Base-by-base conservation (phyloP, 345 rosid species). In the Melaleuca quinquenervia region DNA sequence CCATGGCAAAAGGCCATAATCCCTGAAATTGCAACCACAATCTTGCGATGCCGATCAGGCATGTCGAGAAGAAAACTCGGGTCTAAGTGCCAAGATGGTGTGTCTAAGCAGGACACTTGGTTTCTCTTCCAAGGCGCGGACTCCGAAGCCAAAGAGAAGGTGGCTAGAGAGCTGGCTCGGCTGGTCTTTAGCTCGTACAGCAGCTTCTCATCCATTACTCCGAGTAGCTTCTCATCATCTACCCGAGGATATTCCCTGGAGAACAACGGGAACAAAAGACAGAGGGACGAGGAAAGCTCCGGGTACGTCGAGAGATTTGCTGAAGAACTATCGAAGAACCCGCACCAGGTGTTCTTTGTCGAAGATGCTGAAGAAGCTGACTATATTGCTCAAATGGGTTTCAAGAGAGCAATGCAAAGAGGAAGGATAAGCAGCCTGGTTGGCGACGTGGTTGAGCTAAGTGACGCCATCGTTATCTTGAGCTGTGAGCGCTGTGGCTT, bases 11-110 rank as follows among this genome's bases (percentile, higher is more conserved):
- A 89, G 76, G 91, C 90, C 76, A 89, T 93, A 52, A 87, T 92
- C 80, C 87, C 93, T 0, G 94, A 93, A 74, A 94, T 96, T 11
- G 94, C 90, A 3, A 91, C 83, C 84, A 88, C 96, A 7, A 83
- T 96, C 86, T 92, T 96, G 82, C 91, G 89, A 86, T 94, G 97
- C 91, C 92, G 99, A 87, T 95, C 99, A 1, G 95, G 97, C 24
- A 89, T 87, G 84, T 85, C 87, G 24, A 91, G 89, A 80, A 90
- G 95, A 86, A 94, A 90, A 84, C 89, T 74, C 82, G 62, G 10
- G 56, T 20, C 53, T 3, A 36, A 36, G 48, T 70, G 78, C 48
- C 78, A 70, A 36, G 53, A 55, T 32, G 16, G 22, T 29, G 88
- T 88, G 56, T 82, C 88, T 62, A 94, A 91, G 88, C 94, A 92